phyloP scores from a whole-genome alignment of 257 asterid genomes.

The Solanum pimpinellifolium region DNA sequence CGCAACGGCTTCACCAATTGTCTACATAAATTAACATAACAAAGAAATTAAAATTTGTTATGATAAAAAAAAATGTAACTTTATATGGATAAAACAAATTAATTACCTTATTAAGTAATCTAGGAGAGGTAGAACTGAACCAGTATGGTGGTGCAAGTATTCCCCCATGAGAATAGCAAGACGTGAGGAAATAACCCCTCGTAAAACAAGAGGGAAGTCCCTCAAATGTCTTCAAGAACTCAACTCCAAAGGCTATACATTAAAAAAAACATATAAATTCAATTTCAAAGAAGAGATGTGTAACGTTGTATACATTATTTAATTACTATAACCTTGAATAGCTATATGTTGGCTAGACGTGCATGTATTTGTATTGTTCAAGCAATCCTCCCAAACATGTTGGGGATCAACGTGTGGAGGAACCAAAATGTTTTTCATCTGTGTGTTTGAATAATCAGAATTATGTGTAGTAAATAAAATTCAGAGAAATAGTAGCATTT shows the following conservation, averaged over 20 bases:
- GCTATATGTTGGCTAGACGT: background rate
- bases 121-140: background rate
- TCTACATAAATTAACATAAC: background rate
- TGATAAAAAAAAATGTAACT: background rate
- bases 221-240: background rate
- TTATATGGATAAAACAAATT: too few species aligned
- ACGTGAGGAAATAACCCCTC: background rate
- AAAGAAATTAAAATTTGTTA: background rate
- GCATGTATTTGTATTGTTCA: background rate
- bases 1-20: background rate
- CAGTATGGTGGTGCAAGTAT: rapidly evolving
- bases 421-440: background rate
- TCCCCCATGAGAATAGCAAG: background rate
- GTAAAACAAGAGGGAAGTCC: background rate
- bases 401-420: background rate
- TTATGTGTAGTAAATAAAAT: too few species aligned
- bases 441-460: too few species aligned
- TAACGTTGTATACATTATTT: background rate
- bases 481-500: too few species aligned
- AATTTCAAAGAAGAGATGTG: background rate
- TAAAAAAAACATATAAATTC: background rate
- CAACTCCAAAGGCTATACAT: background rate
- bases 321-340: background rate
- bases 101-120: background rate
- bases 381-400: background rate